Evolutionary conservation across 768 basidiomycete species (phyloP).

Genomic region (Exidia glandulosa): DNA sequence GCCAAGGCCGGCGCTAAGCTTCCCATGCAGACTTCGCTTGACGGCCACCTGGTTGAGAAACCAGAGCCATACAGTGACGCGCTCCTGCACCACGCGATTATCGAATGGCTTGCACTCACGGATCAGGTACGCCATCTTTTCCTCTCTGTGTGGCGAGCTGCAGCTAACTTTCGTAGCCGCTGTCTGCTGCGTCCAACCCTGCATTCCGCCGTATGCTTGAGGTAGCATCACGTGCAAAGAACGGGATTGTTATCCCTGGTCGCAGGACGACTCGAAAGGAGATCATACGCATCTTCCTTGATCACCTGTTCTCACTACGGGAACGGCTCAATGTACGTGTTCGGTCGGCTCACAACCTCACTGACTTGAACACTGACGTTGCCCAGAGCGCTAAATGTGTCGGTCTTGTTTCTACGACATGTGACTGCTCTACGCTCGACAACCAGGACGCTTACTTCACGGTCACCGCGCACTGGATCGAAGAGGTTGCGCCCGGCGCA

Average conservation of each 20-base stretch:
- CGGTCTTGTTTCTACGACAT: too few species aligned
- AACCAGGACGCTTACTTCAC: conserved; percentile 30
- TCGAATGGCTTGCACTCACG: neutral
- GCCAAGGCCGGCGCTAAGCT: too few species aligned
- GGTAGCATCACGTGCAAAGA: conserved; percentile 25
- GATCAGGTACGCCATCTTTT: neutral
- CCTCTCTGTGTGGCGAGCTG: too few species aligned
- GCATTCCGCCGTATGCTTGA: conserved; percentile 25
- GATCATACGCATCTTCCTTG: conserved; percentile 22
- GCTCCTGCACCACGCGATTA: neutral
- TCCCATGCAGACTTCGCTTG: too few species aligned
- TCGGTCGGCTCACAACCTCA: too few species aligned
- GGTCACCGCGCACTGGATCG: conserved; percentile 30
- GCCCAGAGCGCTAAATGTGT: too few species aligned
- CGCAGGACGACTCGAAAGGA: conserved; percentile 15
- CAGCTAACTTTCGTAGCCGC: too few species aligned
- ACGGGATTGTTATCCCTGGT: conserved; percentile 25
- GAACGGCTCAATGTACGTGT: conserved; percentile 14
- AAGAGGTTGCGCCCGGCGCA: conserved; percentile 13
- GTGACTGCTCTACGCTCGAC: too few species aligned
- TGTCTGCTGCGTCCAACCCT: conserved; percentile 9
- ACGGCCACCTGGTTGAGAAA: neutral
- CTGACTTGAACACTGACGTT: too few species aligned
- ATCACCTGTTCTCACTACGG: conserved; percentile 3
- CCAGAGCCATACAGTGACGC: neutral